phyloP scores from a whole-genome alignment of 306 rosid genomes.

The Vigna reflexopilosa region DNA sequence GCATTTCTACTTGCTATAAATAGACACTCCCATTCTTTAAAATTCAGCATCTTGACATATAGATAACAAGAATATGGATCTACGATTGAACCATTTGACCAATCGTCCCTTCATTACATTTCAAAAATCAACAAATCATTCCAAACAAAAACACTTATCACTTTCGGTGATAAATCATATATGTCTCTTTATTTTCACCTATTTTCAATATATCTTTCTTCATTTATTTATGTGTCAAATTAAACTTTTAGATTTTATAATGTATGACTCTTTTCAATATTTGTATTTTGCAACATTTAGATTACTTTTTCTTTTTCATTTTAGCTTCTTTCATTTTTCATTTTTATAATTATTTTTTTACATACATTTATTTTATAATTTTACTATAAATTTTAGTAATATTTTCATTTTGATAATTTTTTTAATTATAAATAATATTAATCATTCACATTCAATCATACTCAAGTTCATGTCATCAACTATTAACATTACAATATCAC shows the following conservation, averaged over 20 bases:
- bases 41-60: slow-evolving; percentile 30
- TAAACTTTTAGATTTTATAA: not conserved
- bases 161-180: not conserved
- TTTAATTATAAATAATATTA: no score
- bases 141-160: not conserved
- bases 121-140: not conserved
- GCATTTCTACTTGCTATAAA: slow-evolving; percentile 39
- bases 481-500: no score
- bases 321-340: no score
- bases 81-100: slow-evolving; percentile 1
- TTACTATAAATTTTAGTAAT: no score
- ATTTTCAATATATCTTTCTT: not conserved
- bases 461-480: no score
- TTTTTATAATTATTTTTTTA: no score
- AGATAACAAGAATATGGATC: not conserved
- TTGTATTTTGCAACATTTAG: no score
- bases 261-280: no score
- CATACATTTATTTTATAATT: no score
- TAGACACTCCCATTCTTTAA: slow-evolving; percentile 39
- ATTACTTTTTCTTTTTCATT: no score
- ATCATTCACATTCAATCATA: no score
- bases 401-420: no score
- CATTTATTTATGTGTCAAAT: not conserved
- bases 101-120: not conserved
- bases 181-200: not conserved